Evolutionary conservation across 2,329 filamentous ascomycete species (phyloP), one percentile per base, ranked within the genome.

Genomic region (Fusarium algeriense): DNA sequence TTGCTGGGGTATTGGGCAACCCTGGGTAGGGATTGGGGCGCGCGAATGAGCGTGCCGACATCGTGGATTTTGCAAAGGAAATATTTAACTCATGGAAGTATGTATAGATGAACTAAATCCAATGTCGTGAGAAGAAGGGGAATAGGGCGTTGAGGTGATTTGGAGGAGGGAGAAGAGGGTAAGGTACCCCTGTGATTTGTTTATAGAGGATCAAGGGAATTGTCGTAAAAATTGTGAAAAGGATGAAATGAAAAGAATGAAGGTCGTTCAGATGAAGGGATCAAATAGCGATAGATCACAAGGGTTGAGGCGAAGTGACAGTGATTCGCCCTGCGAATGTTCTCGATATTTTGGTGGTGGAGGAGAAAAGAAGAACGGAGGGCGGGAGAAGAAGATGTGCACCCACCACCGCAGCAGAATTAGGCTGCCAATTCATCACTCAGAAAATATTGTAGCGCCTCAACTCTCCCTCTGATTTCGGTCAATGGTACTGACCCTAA

Each of bases 391-490:
- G 20, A 37, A 45, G 37, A 37, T 32, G 32, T 55, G 10, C 38
- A 48, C 43, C 40, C 50, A 55, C 56, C 43, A 50, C 32, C 17
- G 48, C 13, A 35, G 23, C 19, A 67, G 19, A 54, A 30, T 10
- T 38, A 50, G 30, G 56, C 61, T 63, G 26, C 49, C 40, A 34
- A n/a, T 30, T 44, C 56, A 68, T 48, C 15, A 43, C 20, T 14
- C 37, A 45, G 62, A 63, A 19, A 15, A 35, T 45, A 44, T 19
- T 20, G 5, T 20, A 38, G 20, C 28, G 32, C 11, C 35, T 7
- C 13, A 11, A 23, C 6, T 35, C 9, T 52, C 44, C 28, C 7
- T 15, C 19, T 49, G 12, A 23, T 35, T 26, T 35, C 34, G n/a
- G 40, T 49, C 32, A 41, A n/a, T 56, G 35, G 23, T 15, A 50